Conservation (phyloP, 495 filamentous ascomycete species). For the Gamarada debralockiae region DNA sequence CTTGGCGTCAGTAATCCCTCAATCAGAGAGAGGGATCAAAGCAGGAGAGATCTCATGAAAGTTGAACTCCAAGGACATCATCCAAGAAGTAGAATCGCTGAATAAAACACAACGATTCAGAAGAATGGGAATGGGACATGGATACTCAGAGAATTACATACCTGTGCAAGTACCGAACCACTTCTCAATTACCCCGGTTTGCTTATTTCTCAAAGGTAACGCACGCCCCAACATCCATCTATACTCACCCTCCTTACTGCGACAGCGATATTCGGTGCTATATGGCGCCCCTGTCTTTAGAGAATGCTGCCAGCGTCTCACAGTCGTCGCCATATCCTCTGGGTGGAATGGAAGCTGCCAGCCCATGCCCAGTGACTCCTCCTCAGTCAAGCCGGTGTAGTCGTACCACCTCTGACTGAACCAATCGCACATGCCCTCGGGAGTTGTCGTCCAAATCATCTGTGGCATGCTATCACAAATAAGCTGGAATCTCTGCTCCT, state of each 20-base stretch:
- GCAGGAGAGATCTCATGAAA: too few species aligned
- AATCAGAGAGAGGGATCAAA: too few species aligned
- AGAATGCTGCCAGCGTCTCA: slow-evolving; percentile 50
- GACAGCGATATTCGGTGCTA: slow-evolving; percentile 62
- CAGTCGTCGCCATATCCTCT: slow-evolving; percentile 52
- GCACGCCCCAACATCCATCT: slow-evolving; percentile 70
- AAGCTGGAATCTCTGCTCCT: slow-evolving; percentile 61
- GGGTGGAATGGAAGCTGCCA: slow-evolving; percentile 44
- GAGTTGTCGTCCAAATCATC: slow-evolving; percentile 61
- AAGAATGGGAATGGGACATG: too few species aligned
- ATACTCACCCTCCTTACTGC: slow-evolving; percentile 57
- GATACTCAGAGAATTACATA: neutral
- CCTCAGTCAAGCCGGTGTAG: slow-evolving; percentile 60
- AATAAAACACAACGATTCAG: too few species aligned
- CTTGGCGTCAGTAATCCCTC: too few species aligned
- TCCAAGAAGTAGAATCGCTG: too few species aligned
- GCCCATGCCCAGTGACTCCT: slow-evolving; percentile 39
- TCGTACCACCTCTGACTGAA: slow-evolving; percentile 67
- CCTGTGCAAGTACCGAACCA: slow-evolving; percentile 78
- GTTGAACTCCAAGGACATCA: too few species aligned
- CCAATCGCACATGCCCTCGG: slow-evolving; percentile 60
- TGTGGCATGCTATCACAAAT: slow-evolving; percentile 71
- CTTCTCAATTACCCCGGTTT: slow-evolving; percentile 58
- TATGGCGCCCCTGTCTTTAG: slow-evolving; percentile 62
- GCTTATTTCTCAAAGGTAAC: slow-evolving; percentile 55